Conservation (phyloP, 768 basidiomycete genomes). For the Boletus tomentosulus region DNA sequence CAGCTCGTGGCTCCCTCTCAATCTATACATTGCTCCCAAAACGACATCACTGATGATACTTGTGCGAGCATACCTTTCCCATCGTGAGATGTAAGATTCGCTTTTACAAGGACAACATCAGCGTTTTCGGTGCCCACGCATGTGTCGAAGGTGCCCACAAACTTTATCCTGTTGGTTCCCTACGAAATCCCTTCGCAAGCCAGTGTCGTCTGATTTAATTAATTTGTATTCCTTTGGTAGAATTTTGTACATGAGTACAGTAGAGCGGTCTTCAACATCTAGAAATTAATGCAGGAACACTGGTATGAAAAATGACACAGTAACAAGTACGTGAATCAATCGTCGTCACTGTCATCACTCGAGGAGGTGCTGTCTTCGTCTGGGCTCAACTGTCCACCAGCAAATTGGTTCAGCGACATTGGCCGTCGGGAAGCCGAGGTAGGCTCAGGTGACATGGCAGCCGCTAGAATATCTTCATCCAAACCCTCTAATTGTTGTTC, state of each 20-base stretch:
- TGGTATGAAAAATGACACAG: conserved; percentile 3
- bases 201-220: conserved; percentile 25
- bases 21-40: no score
- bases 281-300: conserved; percentile 4
- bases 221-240: neutral
- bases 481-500: conserved; percentile 35
- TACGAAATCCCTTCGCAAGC: no score
- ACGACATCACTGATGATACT: no score
- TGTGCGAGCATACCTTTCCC: no score
- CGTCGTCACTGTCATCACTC: conserved; percentile 54
- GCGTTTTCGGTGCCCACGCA: no score
- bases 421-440: conserved; percentile 32
- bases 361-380: conserved; percentile 50
- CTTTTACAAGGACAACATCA: no score
- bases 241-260: neutral
- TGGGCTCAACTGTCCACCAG: conserved; percentile 36
- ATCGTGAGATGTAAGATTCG: no score
- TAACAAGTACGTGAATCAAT: conserved; percentile 26
- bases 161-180: no score
- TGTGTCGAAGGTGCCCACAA: no score
- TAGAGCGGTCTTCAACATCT: conserved; percentile 2
- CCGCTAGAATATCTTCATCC: conserved; percentile 51
- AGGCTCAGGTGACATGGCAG: conserved; percentile 37
- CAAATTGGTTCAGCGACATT: conserved; percentile 50
- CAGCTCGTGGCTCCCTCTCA: no score